Conservation (phyloP, 208 protist species). For the Naegleria gruberi region DNA sequence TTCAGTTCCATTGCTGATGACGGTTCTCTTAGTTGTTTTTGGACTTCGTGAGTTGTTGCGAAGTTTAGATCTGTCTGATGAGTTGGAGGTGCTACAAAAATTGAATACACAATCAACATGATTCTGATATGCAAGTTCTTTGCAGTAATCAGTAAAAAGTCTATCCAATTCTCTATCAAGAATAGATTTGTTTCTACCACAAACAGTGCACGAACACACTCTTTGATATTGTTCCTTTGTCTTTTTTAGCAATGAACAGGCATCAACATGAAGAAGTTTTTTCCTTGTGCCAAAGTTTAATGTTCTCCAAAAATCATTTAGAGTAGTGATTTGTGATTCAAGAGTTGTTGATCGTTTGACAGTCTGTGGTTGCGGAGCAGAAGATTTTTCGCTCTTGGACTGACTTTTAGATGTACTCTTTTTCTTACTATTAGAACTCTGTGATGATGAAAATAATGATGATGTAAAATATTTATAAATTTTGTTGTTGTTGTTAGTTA, state of each 20-base stretch:
- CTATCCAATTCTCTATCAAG: slow-evolving; percentile 9
- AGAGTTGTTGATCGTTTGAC: background rate
- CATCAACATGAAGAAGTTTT: background rate
- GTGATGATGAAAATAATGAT: background rate
- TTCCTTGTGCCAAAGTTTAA: background rate
- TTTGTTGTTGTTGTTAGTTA: background rate
- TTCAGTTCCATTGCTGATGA: background rate
- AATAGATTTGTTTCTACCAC: slow-evolving; percentile 11
- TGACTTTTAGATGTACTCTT: background rate
- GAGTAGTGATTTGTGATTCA: background rate
- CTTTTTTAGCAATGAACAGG: background rate
- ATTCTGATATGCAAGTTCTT: background rate
- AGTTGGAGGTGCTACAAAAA: background rate
- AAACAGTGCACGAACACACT: slow-evolving; percentile 15
- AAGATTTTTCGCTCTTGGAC: background rate
- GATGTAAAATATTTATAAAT: background rate
- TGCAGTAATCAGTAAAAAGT: background rate
- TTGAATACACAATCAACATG: background rate
- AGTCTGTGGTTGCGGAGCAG: background rate
- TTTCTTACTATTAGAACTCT: background rate
- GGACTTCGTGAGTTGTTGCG: background rate
- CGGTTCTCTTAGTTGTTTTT: background rate
- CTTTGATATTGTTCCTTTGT: background rate
- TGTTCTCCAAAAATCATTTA: background rate
- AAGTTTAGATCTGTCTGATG: background rate